Conservation (phyloP, 75 land plant species). For the Cunninghamia lanceolata region DNA sequence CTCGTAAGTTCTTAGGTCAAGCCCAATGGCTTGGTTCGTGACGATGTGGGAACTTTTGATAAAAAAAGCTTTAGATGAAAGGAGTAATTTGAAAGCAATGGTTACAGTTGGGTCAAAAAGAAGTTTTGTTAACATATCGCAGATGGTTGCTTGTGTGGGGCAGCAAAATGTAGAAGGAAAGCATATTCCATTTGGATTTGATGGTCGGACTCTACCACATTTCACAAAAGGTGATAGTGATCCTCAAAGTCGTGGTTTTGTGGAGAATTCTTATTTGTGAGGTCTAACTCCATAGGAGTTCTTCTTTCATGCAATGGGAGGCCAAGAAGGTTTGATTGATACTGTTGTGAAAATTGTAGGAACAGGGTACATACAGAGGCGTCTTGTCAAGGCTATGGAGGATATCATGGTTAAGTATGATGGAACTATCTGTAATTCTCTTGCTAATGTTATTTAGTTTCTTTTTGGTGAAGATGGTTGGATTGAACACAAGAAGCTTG, state of each 20-base stretch:
- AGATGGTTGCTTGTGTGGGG: conserved; percentile 99
- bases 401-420: no score
- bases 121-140: conserved; percentile 95
- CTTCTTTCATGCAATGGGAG: conserved; percentile 99
- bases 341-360: conserved; percentile 97
- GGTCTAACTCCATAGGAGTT: conserved; percentile 98
- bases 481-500: conserved; percentile 90
- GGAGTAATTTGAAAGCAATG: conserved; percentile 98
- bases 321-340: conserved; percentile 97
- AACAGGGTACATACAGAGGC: conserved; percentile 95
- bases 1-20: conserved; percentile 98
- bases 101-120: conserved; percentile 98
- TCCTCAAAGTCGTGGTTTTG: conserved; percentile 98
- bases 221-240: conserved; percentile 94
- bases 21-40: conserved; percentile 99
- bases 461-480: conserved; percentile 99
- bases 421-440: conserved; percentile 92
- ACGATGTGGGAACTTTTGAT: conserved; percentile 95
- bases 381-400: conserved; percentile 95
- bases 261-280: conserved; percentile 91
- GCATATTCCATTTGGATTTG: conserved; percentile 94
- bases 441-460: conserved; percentile 98
- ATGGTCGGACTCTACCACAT: conserved; percentile 88
- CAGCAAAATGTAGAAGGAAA: conserved; percentile 99
- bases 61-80: conserved; percentile 89